A percentile compares a stretch with the other conserved stretches of the same genome.
Conservation (phyloP, 805 yeast species). For the Candida krabiensis region DNA sequence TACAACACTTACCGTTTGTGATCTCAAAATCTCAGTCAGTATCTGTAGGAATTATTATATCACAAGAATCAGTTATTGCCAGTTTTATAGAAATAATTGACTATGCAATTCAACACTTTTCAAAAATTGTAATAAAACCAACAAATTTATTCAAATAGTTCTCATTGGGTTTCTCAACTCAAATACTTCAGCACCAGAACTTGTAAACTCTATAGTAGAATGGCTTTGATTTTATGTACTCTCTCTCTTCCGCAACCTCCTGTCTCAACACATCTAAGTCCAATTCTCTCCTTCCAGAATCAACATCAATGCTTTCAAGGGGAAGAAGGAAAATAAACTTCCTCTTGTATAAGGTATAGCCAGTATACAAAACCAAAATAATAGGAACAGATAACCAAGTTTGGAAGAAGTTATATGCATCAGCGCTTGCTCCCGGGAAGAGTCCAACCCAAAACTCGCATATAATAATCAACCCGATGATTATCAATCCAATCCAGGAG, state of each 20-base stretch:
- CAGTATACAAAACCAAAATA: conserved; percentile 44
- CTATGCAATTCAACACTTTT: too few species aligned
- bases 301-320: conserved; percentile 48
- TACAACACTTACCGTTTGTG: too few species aligned
- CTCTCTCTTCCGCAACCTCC: conserved; percentile 51
- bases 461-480: conserved; percentile 56
- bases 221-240: conserved; percentile 40
- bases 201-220: conserved; percentile 44
- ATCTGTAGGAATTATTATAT: too few species aligned
- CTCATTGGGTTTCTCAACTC: too few species aligned
- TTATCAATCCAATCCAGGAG: conserved; percentile 53
- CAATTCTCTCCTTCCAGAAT: conserved; percentile 55
- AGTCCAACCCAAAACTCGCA: conserved; percentile 79
- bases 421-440: conserved; percentile 57
- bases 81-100: too few species aligned
- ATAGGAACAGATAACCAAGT: conserved; percentile 61
- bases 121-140: too few species aligned
- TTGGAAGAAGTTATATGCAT: conserved; percentile 57
- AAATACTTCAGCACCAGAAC: conserved; percentile 60
- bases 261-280: conserved; percentile 52
- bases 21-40: too few species aligned
- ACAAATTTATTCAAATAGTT: too few species aligned
- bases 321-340: conserved; percentile 18
- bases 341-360: conserved; percentile 32
- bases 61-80: too few species aligned